Evolutionary conservation across 257 asterid species (phyloP).

Genomic region (Nicotiana paniculata): DNA sequence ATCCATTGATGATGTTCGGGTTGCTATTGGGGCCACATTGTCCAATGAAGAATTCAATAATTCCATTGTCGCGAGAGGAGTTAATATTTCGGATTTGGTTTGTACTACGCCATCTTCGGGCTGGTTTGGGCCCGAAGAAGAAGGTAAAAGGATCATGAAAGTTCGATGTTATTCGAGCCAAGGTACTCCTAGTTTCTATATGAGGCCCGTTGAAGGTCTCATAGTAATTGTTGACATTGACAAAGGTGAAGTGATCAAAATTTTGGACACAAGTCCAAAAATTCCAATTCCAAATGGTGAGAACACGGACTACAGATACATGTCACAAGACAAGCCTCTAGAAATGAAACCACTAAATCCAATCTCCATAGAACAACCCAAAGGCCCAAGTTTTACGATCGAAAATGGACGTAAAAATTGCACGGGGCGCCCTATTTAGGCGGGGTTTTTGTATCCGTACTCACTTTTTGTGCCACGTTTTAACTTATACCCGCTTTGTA

Average conservation of each 20-base stretch:
- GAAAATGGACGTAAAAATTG: conserved; percentile 54
- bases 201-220: conserved; percentile 81
- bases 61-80: conserved; percentile 46
- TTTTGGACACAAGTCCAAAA: conserved; percentile 44
- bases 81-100: conserved; percentile 32
- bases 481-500: no score
- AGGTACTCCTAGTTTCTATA: conserved; percentile 69
- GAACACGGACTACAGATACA: conserved; percentile 49
- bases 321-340: conserved; percentile 19
- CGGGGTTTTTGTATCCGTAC: no score
- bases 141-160: conserved; percentile 51
- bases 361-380: conserved; percentile 57
- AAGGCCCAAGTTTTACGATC: conserved; percentile 59
- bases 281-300: conserved; percentile 59
- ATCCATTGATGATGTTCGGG: conserved; percentile 44
- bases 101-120: conserved; percentile 74
- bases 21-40: conserved; percentile 31
- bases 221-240: conserved; percentile 49
- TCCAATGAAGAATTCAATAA: conserved; percentile 47
- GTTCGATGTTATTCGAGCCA: conserved; percentile 44
- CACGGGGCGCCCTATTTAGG: no score
- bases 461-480: no score
- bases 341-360: conserved; percentile 46
- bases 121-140: conserved; percentile 63
- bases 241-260: conserved; percentile 31